A percentile compares a stretch with the other conserved stretches of the same genome.
Evolutionary conservation across 352 stramenopile species (phyloP).

Genomic region (Globisporangium nunn): DNA sequence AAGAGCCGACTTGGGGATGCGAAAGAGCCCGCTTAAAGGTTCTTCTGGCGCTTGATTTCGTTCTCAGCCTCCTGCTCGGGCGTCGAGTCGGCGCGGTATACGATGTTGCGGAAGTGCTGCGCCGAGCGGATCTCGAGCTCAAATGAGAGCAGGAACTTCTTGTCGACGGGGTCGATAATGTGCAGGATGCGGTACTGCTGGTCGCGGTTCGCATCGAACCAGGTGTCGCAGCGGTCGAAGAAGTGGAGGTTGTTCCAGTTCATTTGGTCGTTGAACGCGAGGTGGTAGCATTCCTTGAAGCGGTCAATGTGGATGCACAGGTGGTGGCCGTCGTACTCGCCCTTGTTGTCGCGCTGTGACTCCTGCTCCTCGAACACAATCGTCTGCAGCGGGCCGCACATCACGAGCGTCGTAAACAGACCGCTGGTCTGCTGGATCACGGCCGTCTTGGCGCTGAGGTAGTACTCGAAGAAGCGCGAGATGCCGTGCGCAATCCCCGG

Average conservation of each 20-base stretch:
- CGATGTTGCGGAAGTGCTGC: conserved; percentile 62
- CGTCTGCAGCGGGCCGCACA: conserved; percentile 45
- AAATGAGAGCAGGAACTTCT: conserved; percentile 56
- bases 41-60: conserved; percentile 50
- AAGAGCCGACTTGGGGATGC: neutral
- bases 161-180: conserved; percentile 54
- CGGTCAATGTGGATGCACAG: conserved; percentile 69
- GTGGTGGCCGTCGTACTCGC: conserved; percentile 70
- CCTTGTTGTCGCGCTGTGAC: conserved; percentile 40
- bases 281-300: conserved; percentile 60
- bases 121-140: conserved; percentile 67
- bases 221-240: conserved; percentile 66
- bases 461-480: conserved; percentile 62
- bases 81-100: conserved; percentile 49
- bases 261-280: conserved; percentile 48
- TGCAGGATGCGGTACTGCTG: conserved; percentile 71
- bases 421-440: conserved; percentile 30
- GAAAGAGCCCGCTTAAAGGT: conserved; percentile 22
- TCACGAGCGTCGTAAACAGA: conserved; percentile 36
- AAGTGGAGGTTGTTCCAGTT: conserved; percentile 71
- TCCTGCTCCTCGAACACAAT: conserved; percentile 62
- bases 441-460: conserved; percentile 45
- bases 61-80: conserved; percentile 43
- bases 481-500: conserved; percentile 53
- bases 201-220: conserved; percentile 51